A percentile compares a stretch with the other conserved stretches of the same genome.
Conservation (phyloP, 768 basidiomycete genomes). For the Paxillus involutus region DNA sequence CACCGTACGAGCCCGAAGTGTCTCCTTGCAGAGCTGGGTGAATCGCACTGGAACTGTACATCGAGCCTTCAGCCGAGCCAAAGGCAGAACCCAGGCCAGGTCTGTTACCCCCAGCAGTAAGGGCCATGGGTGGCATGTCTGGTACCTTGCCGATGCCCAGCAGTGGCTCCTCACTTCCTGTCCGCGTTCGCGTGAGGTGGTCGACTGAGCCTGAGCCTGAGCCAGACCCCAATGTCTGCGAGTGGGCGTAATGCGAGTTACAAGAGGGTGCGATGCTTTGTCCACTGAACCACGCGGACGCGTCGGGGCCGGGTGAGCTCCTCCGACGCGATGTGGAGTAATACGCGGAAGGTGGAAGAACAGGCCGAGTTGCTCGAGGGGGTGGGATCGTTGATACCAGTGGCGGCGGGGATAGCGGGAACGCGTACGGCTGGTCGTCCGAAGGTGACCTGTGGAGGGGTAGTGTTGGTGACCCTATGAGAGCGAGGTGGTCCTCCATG, state of each 20-base stretch:
- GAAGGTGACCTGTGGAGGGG: conserved; percentile 13
- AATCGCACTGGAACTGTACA: conserved; percentile 15
- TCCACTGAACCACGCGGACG: conserved; percentile 25
- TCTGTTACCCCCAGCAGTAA: conserved; percentile 9
- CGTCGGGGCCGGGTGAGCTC: conserved; percentile 30
- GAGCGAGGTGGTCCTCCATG: conserved; percentile 7
- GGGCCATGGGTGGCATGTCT: conserved; percentile 5
- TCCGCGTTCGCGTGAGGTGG: conserved; percentile 26
- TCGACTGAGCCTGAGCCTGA: conserved; percentile 26
- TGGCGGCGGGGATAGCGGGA: conserved; percentile 28
- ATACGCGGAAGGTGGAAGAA: conserved; percentile 30
- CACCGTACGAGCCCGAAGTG: conserved; percentile 18
- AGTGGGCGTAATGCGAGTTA: conserved; percentile 26
- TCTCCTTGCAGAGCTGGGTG: conserved; percentile 11
- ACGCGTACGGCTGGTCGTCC: conserved; percentile 15
- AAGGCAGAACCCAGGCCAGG: conserved; percentile 30
- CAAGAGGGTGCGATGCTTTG: conserved; percentile 24
- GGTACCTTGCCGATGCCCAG: conserved; percentile 15
- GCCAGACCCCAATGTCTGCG: conserved; percentile 28
- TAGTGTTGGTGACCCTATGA: conserved; percentile 24
- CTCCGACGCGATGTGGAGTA: conserved; percentile 10
- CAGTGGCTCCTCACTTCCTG: conserved; percentile 31
- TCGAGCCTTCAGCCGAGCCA: conserved; percentile 24
- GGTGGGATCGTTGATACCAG: neutral
- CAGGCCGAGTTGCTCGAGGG: conserved; percentile 8